Percentiles rank a stretch among this genome's conserved stretches.
Evolutionary conservation across 495 filamentous ascomycete species (phyloP).

Genomic region (Trichocladium antarcticum): DNA sequence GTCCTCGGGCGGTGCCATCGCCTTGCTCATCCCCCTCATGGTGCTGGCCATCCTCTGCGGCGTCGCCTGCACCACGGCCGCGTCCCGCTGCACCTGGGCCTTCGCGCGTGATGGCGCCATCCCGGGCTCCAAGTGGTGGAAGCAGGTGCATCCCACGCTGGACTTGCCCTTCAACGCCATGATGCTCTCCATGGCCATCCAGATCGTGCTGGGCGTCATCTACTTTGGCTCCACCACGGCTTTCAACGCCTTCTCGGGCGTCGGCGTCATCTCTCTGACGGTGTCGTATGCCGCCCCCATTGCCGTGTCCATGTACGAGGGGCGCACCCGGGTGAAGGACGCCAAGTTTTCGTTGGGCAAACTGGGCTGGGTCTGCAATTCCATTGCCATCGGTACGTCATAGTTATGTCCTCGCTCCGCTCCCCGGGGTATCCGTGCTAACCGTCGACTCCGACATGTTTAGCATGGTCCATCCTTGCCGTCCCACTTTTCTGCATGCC

Average conservation of each 20-base stretch:
- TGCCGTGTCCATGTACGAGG: slow-evolving; percentile 41
- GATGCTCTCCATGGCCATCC: slow-evolving; percentile 39
- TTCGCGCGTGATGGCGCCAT: slow-evolving; percentile 49
- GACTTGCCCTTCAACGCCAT: slow-evolving; percentile 43
- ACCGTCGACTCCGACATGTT: background rate
- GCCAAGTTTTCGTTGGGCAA: slow-evolving; percentile 46
- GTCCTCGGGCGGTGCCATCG: slow-evolving; percentile 36
- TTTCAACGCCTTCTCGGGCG: slow-evolving; percentile 52
- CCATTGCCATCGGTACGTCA: slow-evolving; percentile 43
- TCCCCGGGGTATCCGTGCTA: slow-evolving; percentile 6
- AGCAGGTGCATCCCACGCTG: slow-evolving; percentile 33
- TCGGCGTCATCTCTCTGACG: slow-evolving; percentile 50
- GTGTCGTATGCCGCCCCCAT: slow-evolving; percentile 50
- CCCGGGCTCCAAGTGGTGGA: slow-evolving; percentile 46
- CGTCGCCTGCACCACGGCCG: slow-evolving; percentile 49
- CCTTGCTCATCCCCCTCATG: slow-evolving; percentile 38
- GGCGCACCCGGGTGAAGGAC: slow-evolving; percentile 39
- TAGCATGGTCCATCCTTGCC: slow-evolving; percentile 51
- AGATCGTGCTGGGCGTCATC: slow-evolving; percentile 39
- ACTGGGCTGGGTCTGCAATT: slow-evolving; percentile 47
- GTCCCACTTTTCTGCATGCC: slow-evolving; percentile 58
- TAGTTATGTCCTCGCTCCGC: background rate
- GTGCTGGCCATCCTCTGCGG: slow-evolving; percentile 47
- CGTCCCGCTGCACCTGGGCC: slow-evolving; percentile 50
- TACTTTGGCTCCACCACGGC: slow-evolving; percentile 44